Evolutionary conservation across 495 filamentous ascomycete species (phyloP).

Genomic region (Lasiosphaeria hispida): DNA sequence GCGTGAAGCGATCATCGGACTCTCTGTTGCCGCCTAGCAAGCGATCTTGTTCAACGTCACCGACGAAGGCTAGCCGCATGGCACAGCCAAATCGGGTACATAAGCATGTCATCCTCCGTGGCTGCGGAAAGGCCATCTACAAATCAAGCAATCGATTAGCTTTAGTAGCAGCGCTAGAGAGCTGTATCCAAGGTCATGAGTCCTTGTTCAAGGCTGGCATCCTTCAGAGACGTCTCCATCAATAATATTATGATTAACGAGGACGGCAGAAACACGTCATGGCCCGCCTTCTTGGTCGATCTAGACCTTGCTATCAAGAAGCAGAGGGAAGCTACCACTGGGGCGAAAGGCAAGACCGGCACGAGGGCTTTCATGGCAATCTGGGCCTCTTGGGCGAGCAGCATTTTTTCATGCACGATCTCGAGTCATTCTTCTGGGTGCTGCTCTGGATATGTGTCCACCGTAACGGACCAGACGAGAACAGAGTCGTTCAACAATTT

Average conservation of each 20-base stretch:
- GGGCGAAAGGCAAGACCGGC: conserved; percentile 41
- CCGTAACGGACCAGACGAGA: conserved; percentile 28
- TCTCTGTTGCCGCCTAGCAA: conserved; percentile 13
- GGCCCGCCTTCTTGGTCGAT: conserved; percentile 36
- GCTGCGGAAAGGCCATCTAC: neutral
- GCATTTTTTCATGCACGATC: conserved; percentile 44
- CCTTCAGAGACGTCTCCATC: conserved; percentile 34
- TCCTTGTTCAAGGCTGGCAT: conserved; percentile 7
- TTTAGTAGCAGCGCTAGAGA: conserved; percentile 38
- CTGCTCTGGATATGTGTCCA: conserved; percentile 50
- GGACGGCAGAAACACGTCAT: conserved; percentile 15
- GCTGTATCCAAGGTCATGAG: conserved; percentile 29
- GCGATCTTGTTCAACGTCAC: neutral
- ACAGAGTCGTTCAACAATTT: conserved; percentile 19
- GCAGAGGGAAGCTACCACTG: conserved; percentile 27
- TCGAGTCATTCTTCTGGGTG: conserved; percentile 56
- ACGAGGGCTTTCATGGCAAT: conserved; percentile 49
- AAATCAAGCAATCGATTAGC: conserved; percentile 3
- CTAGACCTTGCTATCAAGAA: conserved; percentile 40
- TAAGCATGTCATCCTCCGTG: neutral
- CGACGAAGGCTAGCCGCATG: neutral
- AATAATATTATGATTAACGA: conserved; percentile 44
- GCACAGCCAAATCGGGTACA: conserved; percentile 2
- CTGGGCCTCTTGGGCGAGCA: conserved; percentile 23
- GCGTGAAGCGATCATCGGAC: conserved; percentile 38